Percentiles rank a stretch among this genome's conserved stretches.
phyloP scores from a whole-genome alignment of 768 basidiomycete genomes.

The Lentinula lateritia region DNA sequence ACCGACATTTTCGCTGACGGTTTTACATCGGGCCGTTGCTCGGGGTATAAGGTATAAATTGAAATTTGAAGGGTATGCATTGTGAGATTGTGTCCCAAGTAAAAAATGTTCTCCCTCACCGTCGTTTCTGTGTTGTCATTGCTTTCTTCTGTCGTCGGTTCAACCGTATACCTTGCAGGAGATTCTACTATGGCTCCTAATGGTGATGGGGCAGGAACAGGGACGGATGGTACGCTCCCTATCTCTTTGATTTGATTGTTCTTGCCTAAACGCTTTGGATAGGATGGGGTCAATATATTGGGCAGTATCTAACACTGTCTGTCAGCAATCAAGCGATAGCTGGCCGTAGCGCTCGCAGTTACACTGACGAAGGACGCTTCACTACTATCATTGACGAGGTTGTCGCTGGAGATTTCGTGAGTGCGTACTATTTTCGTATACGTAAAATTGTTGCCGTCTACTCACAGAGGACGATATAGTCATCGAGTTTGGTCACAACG shows the following conservation, averaged over 20 bases:
- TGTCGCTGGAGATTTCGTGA: slow-evolving; percentile 33
- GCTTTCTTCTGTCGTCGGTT: slow-evolving; percentile 6
- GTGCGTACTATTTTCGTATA: slow-evolving; percentile 9
- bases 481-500: slow-evolving; percentile 25
- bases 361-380: slow-evolving; percentile 43
- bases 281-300: slow-evolving; percentile 44
- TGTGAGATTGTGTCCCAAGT: neutral
- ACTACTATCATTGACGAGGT: slow-evolving; percentile 33
- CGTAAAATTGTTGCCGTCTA: too few species aligned
- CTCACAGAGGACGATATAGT: slow-evolving; percentile 6
- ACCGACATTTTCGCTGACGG: neutral
- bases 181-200: slow-evolving; percentile 40
- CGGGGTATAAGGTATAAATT: neutral
- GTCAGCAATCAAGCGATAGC: slow-evolving; percentile 42
- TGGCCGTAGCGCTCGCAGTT: slow-evolving; percentile 41
- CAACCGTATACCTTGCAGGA: slow-evolving; percentile 38
- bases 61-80: neutral
- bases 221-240: slow-evolving; percentile 14
- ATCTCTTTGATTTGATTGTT: neutral
- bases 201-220: slow-evolving; percentile 32
- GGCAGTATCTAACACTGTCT: slow-evolving; percentile 33
- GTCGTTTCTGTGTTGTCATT: neutral
- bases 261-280: neutral
- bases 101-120: neutral
- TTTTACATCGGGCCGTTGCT: slow-evolving; percentile 3